Conservation (phyloP, 441 rosid genomes). For the Isatis lusitanica region DNA sequence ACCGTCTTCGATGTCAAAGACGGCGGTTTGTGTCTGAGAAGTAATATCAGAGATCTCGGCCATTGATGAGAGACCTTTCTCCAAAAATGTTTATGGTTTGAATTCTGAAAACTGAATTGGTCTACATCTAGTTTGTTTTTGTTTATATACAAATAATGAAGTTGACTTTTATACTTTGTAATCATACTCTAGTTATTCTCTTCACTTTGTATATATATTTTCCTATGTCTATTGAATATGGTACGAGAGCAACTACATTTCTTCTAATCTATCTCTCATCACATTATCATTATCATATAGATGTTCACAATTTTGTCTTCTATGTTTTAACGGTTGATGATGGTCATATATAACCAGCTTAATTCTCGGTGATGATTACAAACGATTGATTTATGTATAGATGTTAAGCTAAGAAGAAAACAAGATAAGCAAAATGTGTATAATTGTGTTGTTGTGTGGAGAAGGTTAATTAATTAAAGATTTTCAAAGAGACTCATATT, state of each 20-base stretch:
- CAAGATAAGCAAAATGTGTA: conserved; percentile 21
- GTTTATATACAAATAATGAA: neutral
- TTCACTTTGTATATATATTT: no score
- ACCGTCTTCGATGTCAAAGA: conserved; percentile 21
- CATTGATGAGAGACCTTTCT: conserved; percentile 20
- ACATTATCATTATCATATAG: no score
- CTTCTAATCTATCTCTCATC: no score
- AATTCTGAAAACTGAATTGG: neutral
- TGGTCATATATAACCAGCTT: neutral
- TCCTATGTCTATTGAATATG: no score
- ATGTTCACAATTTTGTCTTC: neutral
- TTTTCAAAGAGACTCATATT: conserved; percentile 29
- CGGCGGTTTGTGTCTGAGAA: neutral
- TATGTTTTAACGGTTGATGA: neutral
- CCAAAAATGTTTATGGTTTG: conserved; percentile 5
- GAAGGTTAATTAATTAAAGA: conserved; percentile 21
- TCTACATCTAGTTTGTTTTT: conserved; percentile 12
- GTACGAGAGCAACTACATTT: no score
- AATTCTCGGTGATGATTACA: neutral
- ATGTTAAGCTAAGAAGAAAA: conserved; percentile 1
- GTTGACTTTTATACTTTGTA: neutral
- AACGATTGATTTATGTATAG: conserved; percentile 24
- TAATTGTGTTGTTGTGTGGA: conserved; percentile 20
- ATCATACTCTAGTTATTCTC: no score
- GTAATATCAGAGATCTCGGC: conserved; percentile 20